Base-by-base conservation (phyloP, 1,139 yeast genomes). In the Waltiozyma sp. region DNA sequence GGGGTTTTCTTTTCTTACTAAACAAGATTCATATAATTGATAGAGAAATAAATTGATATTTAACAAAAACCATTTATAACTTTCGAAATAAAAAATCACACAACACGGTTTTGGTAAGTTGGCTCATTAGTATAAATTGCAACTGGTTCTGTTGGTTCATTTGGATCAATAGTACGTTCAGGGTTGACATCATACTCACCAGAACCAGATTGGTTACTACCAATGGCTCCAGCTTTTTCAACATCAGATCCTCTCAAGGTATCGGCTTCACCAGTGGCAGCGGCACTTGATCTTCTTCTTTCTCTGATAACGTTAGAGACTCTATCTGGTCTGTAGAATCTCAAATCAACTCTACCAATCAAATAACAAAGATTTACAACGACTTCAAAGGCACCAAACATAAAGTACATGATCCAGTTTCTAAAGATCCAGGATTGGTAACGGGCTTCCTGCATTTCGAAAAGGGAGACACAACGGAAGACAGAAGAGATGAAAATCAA, bases 241-340 rank as follows among this genome's bases (percentile, higher is more conserved):
- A 35, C 16, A 5, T 35, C 37, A 13, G 38, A 35, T n/a, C 28
- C 41, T 16, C 28, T 36, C 7, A 28, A 26, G 8, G 38, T 34
- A 14, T 15, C 28, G 13, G 28, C 21, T 5, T 26, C 35, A 14
- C n/a, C 19, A 19, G n/a, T 4, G 16, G 19, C 10, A 21, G 24
- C 28, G 14, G 34, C 16, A n/a, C 28, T 19, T 16, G 33, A 24
- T 38, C 34, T 38, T 38, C 33, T 38, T 15, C 34, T 38, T 16
- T 38, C 37, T 31, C 36, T n/a, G 18, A 38, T 13, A 21, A 38
- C 37, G 15, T 42, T 31, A 11, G 40, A 47, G 38, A 75, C 62
- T 46, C 63, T 60, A 54, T 81, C 91, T 21, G 91, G 91, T 60
- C 86, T 77, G 68, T 83, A 83, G 64, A 83, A 83, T 57, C 93